Evolutionary conservation across 305 asterid species (phyloP).

Genomic region (Lippia alba): DNA sequence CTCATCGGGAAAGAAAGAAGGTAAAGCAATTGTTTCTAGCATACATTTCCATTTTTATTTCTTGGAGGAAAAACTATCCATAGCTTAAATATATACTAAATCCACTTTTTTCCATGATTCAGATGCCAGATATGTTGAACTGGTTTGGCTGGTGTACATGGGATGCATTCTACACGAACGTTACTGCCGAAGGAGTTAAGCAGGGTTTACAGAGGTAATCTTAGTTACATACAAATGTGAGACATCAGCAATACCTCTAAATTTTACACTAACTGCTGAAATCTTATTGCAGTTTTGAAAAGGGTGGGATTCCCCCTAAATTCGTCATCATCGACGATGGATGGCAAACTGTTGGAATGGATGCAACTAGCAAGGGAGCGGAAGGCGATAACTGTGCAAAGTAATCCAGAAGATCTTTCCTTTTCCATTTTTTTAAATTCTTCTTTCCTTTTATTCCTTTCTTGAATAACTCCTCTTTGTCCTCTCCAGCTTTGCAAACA

Average conservation of each 20-base stretch:
- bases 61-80: no score
- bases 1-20: conserved; percentile 90
- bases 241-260: not conserved
- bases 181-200: conserved; percentile 79
- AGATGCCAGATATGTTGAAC: conserved; percentile 94
- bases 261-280: no score
- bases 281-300: conserved; percentile 55
- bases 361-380: conserved; percentile 55
- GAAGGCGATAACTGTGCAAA: conserved; percentile 77
- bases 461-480: conserved; percentile 24
- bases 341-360: conserved; percentile 92
- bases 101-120: conserved; percentile 31
- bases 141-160: conserved; percentile 99
- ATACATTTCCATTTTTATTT: not conserved
- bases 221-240: conserved; percentile 1
- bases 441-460: conserved; percentile 8
- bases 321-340: conserved; percentile 90
- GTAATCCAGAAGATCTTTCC: conserved; percentile 43
- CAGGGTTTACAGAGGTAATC: conserved; percentile 76
- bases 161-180: conserved; percentile 95
- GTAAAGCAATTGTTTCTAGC: conserved; percentile 35
- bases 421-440: no score
- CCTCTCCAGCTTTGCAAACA: conserved; percentile 76
- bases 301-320: conserved; percentile 81
- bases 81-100: conserved; percentile 7